Evolutionary conservation across 805 yeast species (phyloP), one percentile per base, ranked within the genome.

Genomic region (Ogataea polymorpha): DNA sequence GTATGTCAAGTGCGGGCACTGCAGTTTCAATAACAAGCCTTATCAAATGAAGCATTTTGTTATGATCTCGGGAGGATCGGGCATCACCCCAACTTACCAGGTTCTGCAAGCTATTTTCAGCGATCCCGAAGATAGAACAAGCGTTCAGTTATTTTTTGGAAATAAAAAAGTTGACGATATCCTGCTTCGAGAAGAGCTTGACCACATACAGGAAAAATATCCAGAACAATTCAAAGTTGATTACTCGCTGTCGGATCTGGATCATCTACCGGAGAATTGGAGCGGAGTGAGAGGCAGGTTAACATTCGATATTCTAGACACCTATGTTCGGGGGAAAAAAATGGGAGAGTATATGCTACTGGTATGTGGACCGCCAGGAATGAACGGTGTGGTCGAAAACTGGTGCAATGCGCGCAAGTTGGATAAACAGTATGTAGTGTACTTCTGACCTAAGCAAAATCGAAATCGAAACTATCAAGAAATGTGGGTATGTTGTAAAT

Each of bases 11-110:
- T 18, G 39, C 23, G 58, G 58, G 5, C 10, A 33, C 3, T 44
- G 44, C 12, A 17, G 41, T 13, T 28, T 39, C 34, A 38, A 47
- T 18, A 35, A 46, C 15, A 41, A 44, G 9, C 21, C 20, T 7
- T 42, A 46, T 2, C 37, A 42, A 11, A 49, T 50, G 23, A 46
- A 53, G 12, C 46, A 56, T 3, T 51, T 75, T 51, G 56, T 72
- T 21, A 71, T 75, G 67, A 67, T 75, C 50, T 75, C 77, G 39
- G 80, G 79, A 45, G 80, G 80, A 40, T 61, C 76, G 23, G 80
- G 80, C 37, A 74, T 75, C 54, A 73, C 80, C 23, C 80, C 80
- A 15, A 71, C 72, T 52, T 75, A 70, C 57, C 79, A 74, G 56
- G 71, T 75, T 53, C 51, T 75, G 37, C 68, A 70, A 43, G 75